phyloP scores from a whole-genome alignment of 2,329 filamentous ascomycete genomes.

The Cyphellophora europaea region DNA sequence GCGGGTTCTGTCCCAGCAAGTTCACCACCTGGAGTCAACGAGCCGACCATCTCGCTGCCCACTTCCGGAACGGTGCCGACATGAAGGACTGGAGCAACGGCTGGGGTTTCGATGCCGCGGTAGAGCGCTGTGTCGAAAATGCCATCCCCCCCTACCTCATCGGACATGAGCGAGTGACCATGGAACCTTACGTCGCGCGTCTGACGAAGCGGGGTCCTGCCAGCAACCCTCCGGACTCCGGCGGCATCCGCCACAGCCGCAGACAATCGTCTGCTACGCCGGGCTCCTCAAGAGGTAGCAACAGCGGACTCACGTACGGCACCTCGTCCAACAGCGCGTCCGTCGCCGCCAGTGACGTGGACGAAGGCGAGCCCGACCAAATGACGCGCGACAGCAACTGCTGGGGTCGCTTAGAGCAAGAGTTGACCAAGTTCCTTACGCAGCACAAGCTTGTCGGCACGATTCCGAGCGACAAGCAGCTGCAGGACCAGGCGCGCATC shows the following conservation, averaged over 20 bases:
- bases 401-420: constrained; percentile 29
- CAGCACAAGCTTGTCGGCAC: constrained; percentile 24
- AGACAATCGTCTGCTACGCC: constrained; percentile 5
- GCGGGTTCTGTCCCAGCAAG: constrained; percentile 25
- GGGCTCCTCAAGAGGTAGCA: constrained; percentile 10
- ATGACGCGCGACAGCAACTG: constrained; percentile 26
- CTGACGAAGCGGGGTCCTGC: constrained; percentile 6
- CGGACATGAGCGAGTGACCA: constrained; percentile 22
- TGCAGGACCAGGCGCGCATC: constrained; percentile 23
- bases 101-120: constrained; percentile 28
- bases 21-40: constrained; percentile 24
- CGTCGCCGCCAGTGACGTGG: constrained; percentile 1
- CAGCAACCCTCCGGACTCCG: constrained; percentile 9
- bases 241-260: constrained; percentile 9
- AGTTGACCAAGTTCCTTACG: constrained; percentile 30
- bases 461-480: constrained; percentile 24
- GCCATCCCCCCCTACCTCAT: constrained; percentile 29
- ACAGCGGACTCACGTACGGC: constrained; percentile 12
- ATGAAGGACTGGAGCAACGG: constrained; percentile 30
- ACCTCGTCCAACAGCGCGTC: constrained; percentile 8
- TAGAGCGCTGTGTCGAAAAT: constrained; percentile 25
- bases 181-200: constrained; percentile 20
- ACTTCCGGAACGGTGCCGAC: constrained; percentile 28
- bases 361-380: constrained; percentile 13
- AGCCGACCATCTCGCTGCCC: constrained; percentile 29